These are phyloP conservation scores for Talaromyces nanjingensis DNA, from an alignment of 495 filamentous ascomycete genomes.

Conservation along the genomic window DNA sequence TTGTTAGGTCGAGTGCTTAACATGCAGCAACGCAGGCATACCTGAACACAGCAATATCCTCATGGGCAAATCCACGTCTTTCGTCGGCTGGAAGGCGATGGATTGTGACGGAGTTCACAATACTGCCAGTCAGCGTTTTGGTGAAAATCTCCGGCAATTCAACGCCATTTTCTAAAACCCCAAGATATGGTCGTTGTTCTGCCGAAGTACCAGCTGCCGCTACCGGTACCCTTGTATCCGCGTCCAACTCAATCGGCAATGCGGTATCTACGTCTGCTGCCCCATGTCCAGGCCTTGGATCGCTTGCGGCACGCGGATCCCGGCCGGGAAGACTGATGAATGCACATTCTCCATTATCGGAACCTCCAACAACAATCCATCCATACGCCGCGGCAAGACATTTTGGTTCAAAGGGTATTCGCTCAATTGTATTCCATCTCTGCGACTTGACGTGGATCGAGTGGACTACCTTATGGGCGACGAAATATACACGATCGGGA, in stretches of 20 bases:
- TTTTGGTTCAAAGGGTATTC: constrained; percentile 71
- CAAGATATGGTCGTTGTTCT: constrained; percentile 21
- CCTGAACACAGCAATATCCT: constrained; percentile 61
- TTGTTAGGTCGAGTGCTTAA: constrained; percentile 13
- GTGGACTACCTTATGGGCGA: constrained; percentile 65
- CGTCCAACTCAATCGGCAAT: constrained; percentile 50
- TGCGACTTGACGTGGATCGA: constrained; percentile 62
- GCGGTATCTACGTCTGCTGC: constrained; percentile 53
- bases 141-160: constrained; percentile 41
- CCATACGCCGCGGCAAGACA: constrained; percentile 79
- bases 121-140: constrained; percentile 47
- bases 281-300: constrained; percentile 27
- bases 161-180: constrained; percentile 18
- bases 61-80: constrained; percentile 38
- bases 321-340: constrained; percentile 57
- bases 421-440: constrained; percentile 68
- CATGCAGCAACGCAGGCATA: constrained; percentile 19
- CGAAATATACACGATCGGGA: constrained; percentile 74
- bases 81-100: constrained; percentile 48
- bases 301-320: constrained; percentile 21
- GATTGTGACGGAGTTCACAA: constrained; percentile 68
- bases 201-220: constrained; percentile 17
- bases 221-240: constrained; percentile 22
- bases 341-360: constrained; percentile 73
- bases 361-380: constrained; percentile 85